These are phyloP conservation scores for Populus pruinosa DNA, from an alignment of 345 rosid species.

Conservation along the genomic window DNA sequence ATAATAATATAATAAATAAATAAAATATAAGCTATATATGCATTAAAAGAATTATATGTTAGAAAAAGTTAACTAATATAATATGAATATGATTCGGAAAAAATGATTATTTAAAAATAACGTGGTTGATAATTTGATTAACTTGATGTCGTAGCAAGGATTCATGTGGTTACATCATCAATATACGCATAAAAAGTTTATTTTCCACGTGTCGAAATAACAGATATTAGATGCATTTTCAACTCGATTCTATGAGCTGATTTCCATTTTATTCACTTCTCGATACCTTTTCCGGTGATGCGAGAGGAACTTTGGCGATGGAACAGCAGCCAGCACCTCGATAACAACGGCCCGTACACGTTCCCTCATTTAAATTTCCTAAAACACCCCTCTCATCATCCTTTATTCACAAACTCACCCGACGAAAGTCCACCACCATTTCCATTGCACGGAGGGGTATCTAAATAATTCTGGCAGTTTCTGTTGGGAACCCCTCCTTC, in stretches of 20 bases:
- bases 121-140: background rate
- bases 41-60: no score
- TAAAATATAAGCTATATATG: no score
- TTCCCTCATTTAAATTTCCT: constrained; percentile 5
- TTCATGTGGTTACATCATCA: background rate
- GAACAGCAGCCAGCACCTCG: constrained; percentile 1
- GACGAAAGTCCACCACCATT: background rate
- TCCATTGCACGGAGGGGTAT: constrained; percentile 7
- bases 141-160: background rate
- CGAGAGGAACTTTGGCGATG: background rate
- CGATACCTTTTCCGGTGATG: constrained; percentile 2
- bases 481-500: no score
- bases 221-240: background rate
- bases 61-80: background rate
- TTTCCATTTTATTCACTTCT: background rate
- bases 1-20: no score
- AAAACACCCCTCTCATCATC: background rate
- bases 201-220: background rate
- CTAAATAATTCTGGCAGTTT: background rate
- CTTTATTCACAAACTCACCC: background rate
- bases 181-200: no score
- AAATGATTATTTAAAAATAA: no score
- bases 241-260: background rate
- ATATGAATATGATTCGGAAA: background rate
- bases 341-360: background rate